Conservation (phyloP, 2,329 filamentous ascomycete genomes). For the Cordyceps pruinosa region DNA sequence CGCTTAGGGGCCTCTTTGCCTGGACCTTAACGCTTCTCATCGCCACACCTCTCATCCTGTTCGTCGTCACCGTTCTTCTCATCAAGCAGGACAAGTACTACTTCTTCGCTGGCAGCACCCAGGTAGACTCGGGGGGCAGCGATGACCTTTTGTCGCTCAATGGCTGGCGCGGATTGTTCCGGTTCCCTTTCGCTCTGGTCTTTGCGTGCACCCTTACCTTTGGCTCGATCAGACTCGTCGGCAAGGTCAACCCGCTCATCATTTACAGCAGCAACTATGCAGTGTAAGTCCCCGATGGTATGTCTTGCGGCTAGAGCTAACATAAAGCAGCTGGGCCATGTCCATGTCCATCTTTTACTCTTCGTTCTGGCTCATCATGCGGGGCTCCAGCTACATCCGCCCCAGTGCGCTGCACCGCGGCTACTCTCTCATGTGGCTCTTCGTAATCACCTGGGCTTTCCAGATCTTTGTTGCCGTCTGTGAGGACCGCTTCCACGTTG, state of each 20-base stretch:
- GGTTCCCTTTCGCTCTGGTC: conserved; percentile 70
- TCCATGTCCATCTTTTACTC: conserved; percentile 75
- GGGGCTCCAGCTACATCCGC: conserved; percentile 69
- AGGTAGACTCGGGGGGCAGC: conserved; percentile 50
- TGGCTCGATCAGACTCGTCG: conserved; percentile 65
- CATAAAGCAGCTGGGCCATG: conserved; percentile 62
- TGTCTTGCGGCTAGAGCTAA: conserved; percentile 4
- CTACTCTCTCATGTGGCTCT: conserved; percentile 81
- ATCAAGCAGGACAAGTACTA: conserved; percentile 76
- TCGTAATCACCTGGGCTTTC: conserved; percentile 63
- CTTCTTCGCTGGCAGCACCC: conserved; percentile 61
- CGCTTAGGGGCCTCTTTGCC: conserved; percentile 77
- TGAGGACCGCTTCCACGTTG: conserved; percentile 67
- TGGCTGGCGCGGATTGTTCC: conserved; percentile 76
- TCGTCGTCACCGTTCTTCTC: conserved; percentile 62
- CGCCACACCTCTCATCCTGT: conserved; percentile 66
- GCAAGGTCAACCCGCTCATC: conserved; percentile 81
- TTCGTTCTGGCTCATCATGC: conserved; percentile 74
- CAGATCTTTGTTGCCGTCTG: conserved; percentile 67
- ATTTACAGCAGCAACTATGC: conserved; percentile 85
- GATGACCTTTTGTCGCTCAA: conserved; percentile 57
- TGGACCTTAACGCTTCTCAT: conserved; percentile 79
- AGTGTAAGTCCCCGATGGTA: conserved; percentile 41
- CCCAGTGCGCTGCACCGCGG: conserved; percentile 81
- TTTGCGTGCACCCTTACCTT: conserved; percentile 63